Percentiles rank a stretch among this genome's conserved stretches.
These are phyloP conservation scores for Trichoderma atroviride DNA, from an alignment of 2,329 filamentous ascomycete species.

Conservation along the genomic window DNA sequence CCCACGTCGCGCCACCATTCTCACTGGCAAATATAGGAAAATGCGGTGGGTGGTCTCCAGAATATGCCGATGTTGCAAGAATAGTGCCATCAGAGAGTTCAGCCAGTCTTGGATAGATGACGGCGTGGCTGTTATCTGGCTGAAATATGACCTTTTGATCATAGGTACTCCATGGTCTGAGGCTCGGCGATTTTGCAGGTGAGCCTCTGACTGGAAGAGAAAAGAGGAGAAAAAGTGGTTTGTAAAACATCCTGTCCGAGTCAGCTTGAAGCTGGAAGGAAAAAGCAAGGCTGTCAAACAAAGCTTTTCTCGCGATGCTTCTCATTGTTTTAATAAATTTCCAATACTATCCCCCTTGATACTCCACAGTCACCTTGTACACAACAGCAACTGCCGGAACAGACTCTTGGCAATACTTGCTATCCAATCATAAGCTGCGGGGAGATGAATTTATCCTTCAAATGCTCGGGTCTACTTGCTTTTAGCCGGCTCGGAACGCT, in stretches of 20 bases:
- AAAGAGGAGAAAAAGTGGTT: not conserved
- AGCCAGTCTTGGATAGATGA: not conserved
- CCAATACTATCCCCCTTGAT: not conserved
- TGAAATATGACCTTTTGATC: not conserved
- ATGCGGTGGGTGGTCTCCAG: not conserved
- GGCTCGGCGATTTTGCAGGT: not conserved
- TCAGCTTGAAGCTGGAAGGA: not conserved
- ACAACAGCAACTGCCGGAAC: not conserved
- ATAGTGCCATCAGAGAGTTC: not conserved
- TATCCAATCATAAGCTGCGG: not conserved
- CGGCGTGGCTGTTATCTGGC: not conserved
- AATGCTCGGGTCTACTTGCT: not conserved
- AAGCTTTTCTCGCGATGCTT: not conserved
- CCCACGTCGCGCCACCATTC: not conserved
- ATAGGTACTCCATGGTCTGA: not conserved
- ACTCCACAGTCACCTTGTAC: not conserved
- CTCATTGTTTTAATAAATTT: not conserved
- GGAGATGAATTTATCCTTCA: not conserved
- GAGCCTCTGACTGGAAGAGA: not conserved
- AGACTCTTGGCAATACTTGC: not conserved
- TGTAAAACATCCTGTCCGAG: not conserved
- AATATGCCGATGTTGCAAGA: not conserved
- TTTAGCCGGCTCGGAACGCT: not conserved
- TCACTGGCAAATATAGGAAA: not conserved
- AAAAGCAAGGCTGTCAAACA: not conserved